These are phyloP conservation scores for Salvia miltiorrhiza DNA, from an alignment of 257 asterid species.

Conservation along the genomic window DNA sequence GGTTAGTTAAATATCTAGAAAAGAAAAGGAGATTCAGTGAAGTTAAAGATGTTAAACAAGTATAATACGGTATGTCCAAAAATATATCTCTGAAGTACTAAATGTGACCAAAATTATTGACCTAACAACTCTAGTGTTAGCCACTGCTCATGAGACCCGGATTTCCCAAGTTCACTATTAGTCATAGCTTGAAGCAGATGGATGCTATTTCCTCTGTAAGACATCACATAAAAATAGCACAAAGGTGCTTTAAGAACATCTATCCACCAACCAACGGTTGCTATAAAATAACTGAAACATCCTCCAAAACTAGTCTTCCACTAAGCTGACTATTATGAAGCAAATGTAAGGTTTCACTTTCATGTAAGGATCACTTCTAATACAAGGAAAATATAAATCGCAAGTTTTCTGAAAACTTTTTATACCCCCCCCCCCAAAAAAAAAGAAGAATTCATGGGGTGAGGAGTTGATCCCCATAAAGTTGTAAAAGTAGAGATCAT, in stretches of 20 bases:
- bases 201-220: constrained; percentile 13
- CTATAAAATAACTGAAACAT: not conserved
- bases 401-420: constrained; percentile 7
- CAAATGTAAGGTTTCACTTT: not conserved
- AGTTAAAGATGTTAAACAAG: constrained; percentile 26
- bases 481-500: not conserved
- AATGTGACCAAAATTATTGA: constrained; percentile 5
- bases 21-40: constrained; percentile 11
- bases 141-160: constrained; percentile 9
- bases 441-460: not conserved
- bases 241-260: constrained; percentile 9
- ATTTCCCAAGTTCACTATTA: not conserved
- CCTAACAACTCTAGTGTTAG: constrained; percentile 26
- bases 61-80: constrained; percentile 9
- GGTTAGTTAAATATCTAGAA: constrained; percentile 48
- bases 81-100: constrained; percentile 5
- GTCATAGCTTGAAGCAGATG: constrained; percentile 9
- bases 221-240: not conserved
- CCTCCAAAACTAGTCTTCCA: constrained; percentile 6
- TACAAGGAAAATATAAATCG: constrained; percentile 1
- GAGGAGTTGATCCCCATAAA: constrained; percentile 7
- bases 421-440: not conserved
- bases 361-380: constrained; percentile 9
- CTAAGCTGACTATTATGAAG: not conserved
- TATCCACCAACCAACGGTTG: constrained; percentile 10